Evolutionary conservation across 257 asterid genomes (phyloP).

Genomic region (Craterostigma plantagineum): DNA sequence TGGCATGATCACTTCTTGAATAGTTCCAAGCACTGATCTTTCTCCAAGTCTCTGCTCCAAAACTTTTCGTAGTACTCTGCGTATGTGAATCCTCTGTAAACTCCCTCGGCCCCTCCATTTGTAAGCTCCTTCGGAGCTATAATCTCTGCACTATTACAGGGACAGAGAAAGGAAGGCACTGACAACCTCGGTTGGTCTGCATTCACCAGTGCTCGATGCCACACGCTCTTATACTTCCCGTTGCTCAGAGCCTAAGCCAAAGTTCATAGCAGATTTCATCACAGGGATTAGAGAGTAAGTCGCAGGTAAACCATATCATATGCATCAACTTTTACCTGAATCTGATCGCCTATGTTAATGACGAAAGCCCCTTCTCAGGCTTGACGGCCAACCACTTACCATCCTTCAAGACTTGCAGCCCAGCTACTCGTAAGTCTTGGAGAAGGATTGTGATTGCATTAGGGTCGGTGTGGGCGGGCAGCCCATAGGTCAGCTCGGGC

Average conservation of each 20-base stretch:
- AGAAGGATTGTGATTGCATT: slow-evolving; percentile 78
- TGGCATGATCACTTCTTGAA: no score
- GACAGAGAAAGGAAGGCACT: slow-evolving; percentile 81
- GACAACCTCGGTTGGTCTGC: slow-evolving; percentile 48
- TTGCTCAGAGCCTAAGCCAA: slow-evolving; percentile 83
- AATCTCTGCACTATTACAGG: slow-evolving; percentile 38
- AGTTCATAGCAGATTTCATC: no score
- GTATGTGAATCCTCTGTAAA: slow-evolving; percentile 51
- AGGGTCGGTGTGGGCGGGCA: slow-evolving; percentile 85
- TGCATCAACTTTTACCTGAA: no score
- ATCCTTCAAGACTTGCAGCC: slow-evolving; percentile 69
- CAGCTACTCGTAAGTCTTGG: slow-evolving; percentile 57
- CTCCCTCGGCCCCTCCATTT: slow-evolving; percentile 13
- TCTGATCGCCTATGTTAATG: slow-evolving; percentile 69
- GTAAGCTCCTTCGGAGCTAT: slow-evolving; percentile 55
- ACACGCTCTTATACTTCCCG: slow-evolving; percentile 64
- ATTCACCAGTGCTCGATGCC: slow-evolving; percentile 87
- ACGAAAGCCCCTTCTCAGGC: slow-evolving; percentile 69
- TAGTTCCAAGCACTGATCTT: no score
- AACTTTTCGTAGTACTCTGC: no score
- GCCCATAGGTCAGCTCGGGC: slow-evolving; percentile 71
- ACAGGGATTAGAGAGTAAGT: no score
- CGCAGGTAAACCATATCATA: no score
- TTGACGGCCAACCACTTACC: slow-evolving; percentile 68
- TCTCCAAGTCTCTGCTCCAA: no score